These are phyloP conservation scores for Syncephalis plumigaleata DNA, from an alignment of 371 early-diverging fungal genomes.

Conservation along the genomic window DNA sequence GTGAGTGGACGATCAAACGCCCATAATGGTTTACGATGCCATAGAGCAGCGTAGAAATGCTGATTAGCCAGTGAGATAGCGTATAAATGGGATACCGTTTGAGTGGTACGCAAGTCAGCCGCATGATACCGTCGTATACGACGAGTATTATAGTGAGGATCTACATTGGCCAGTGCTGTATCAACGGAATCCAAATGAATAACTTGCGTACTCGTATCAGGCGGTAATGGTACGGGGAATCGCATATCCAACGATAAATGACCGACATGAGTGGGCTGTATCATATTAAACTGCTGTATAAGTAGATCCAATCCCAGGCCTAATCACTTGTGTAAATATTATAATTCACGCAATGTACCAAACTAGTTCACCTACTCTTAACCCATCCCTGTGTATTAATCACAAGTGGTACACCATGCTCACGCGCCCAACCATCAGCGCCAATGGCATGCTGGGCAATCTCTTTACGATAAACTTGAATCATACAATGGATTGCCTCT, in stretches of 20 bases:
- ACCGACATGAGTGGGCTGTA: conserved; percentile 32
- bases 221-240: conserved; percentile 16
- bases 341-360: too few species aligned
- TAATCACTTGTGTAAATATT: neutral
- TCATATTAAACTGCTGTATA: conserved; percentile 25
- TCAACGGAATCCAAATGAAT: neutral
- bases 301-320: conserved; percentile 45
- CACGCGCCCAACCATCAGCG: conserved; percentile 9
- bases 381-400: conserved; percentile 77
- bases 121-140: conserved; percentile 22
- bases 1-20: neutral
- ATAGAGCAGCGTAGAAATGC: neutral
- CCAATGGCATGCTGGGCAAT: conserved; percentile 12
- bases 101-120: conserved; percentile 30
- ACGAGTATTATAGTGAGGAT: conserved; percentile 9
- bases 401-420: conserved; percentile 36
- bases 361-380: conserved; percentile 38
- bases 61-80: neutral
- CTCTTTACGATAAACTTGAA: conserved; percentile 25
- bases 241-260: conserved; percentile 12
- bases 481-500: conserved; percentile 29
- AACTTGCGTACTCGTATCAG: neutral
- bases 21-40: neutral
- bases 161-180: conserved; percentile 4
- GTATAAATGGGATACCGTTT: conserved; percentile 25